These are phyloP conservation scores for Diaporthe vexans DNA, from an alignment of 2,329 filamentous ascomycete genomes.

Conservation along the genomic window DNA sequence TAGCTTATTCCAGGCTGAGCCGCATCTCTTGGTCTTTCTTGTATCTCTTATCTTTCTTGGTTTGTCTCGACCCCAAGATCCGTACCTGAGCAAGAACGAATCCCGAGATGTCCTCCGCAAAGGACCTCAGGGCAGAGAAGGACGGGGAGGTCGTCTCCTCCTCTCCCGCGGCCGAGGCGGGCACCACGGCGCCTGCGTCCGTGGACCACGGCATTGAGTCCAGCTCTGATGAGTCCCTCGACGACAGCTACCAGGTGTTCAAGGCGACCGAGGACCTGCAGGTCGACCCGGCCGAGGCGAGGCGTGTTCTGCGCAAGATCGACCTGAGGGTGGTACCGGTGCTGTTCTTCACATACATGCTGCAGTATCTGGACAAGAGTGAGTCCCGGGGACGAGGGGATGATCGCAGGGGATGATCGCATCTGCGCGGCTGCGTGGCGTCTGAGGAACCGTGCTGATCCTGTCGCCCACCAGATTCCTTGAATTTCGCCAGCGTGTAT, in stretches of 20 bases:
- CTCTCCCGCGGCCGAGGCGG: neutral
- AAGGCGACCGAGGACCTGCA: slow-evolving; percentile 45
- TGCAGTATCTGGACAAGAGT: slow-evolving; percentile 55
- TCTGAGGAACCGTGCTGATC: neutral
- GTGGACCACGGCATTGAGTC: slow-evolving; percentile 40
- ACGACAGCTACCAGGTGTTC: slow-evolving; percentile 52
- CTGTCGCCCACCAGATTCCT: slow-evolving; percentile 49
- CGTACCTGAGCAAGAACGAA: neutral
- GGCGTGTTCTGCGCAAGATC: slow-evolving; percentile 50
- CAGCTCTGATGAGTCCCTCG: slow-evolving; percentile 45
- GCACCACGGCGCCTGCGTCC: neutral
- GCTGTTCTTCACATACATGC: slow-evolving; percentile 51
- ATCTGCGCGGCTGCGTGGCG: neutral
- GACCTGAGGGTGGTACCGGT: slow-evolving; percentile 50
- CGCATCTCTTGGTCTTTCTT: neutral
- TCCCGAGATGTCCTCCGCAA: slow-evolving; percentile 33
- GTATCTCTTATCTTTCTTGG: neutral
- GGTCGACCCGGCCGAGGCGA: slow-evolving; percentile 47
- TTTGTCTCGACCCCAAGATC: neutral
- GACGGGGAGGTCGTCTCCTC: slow-evolving; percentile 10
- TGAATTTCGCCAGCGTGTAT: slow-evolving; percentile 65
- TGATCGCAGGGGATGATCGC: too few species aligned
- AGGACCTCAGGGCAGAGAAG: slow-evolving; percentile 34
- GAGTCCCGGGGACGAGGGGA: neutral
- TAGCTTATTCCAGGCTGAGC: neutral